These are phyloP conservation scores for Pyrenophora tritici-repentis DNA, from an alignment of 2,329 filamentous ascomycete species.

Conservation along the genomic window DNA sequence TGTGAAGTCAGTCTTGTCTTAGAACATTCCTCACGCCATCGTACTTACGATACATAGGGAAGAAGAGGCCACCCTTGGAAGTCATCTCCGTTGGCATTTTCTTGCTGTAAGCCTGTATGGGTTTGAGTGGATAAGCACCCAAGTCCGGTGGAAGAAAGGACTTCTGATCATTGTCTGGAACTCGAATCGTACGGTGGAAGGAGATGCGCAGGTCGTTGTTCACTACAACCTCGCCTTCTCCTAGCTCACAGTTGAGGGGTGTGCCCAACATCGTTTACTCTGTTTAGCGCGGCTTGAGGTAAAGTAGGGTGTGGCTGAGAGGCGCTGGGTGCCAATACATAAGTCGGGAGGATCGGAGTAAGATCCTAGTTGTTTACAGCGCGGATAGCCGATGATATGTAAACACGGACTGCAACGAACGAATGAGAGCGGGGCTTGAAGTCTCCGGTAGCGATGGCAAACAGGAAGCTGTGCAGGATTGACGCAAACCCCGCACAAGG, in stretches of 20 bases:
- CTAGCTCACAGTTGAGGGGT: not conserved
- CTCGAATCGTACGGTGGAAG: slow-evolving; percentile 22
- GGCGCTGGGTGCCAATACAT: too few species aligned
- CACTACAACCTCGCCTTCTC: not conserved
- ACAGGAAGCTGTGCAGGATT: too few species aligned
- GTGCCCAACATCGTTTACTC: not conserved
- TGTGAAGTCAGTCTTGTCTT: not conserved
- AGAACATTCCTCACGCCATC: not conserved
- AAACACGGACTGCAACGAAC: too few species aligned
- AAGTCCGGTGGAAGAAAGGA: slow-evolving; percentile 19
- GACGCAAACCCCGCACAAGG: too few species aligned
- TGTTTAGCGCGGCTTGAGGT: too few species aligned
- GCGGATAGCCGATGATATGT: too few species aligned
- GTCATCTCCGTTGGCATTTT: slow-evolving; percentile 45
- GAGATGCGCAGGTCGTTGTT: slow-evolving; percentile 21
- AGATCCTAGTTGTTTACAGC: too few species aligned
- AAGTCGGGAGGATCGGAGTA: too few species aligned
- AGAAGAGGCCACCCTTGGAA: slow-evolving; percentile 52
- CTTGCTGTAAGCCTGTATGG: slow-evolving; percentile 25
- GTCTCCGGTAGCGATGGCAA: too few species aligned
- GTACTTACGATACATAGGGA: slow-evolving; percentile 57
- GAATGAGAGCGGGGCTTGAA: too few species aligned
- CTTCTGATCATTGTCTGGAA: slow-evolving; percentile 39
- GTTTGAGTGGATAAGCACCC: slow-evolving; percentile 17
- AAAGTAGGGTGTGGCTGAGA: too few species aligned